Percentiles rank a stretch among this genome's conserved stretches.
These are phyloP conservation scores for Aspergillus taichungensis DNA, from an alignment of 495 filamentous ascomycete species.

Conservation along the genomic window DNA sequence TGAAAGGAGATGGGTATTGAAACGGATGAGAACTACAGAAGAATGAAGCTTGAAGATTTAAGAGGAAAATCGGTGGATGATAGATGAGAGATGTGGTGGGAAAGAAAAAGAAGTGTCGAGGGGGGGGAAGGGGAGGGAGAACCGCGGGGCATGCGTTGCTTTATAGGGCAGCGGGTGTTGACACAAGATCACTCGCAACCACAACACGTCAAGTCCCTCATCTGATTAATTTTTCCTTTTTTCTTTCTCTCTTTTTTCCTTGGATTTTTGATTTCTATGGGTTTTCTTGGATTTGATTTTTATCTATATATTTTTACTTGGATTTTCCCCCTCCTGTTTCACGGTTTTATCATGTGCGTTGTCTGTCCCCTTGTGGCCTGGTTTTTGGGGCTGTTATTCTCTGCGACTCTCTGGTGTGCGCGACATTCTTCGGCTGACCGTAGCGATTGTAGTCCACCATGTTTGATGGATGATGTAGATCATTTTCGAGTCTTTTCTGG, in stretches of 20 bases:
- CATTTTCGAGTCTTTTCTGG: too few species aligned
- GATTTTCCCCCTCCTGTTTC: too few species aligned
- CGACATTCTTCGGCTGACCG: too few species aligned
- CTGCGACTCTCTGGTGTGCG: too few species aligned
- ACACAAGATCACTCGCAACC: constrained; percentile 34
- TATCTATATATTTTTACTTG: neutral
- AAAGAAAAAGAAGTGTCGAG: constrained; percentile 20
- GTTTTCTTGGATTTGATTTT: constrained; percentile 3
- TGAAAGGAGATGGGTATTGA: constrained; percentile 9
- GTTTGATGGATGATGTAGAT: too few species aligned
- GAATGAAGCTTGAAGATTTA: constrained; percentile 8
- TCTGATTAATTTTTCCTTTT: constrained; percentile 5
- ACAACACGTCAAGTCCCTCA: constrained; percentile 16
- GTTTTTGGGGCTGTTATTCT: too few species aligned
- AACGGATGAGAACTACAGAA: constrained; percentile 6
- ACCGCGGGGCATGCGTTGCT: constrained; percentile 42
- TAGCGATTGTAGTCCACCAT: too few species aligned
- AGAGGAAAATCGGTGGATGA: constrained; percentile 7
- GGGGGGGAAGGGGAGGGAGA: constrained; percentile 32
- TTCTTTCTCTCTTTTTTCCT: constrained; percentile 9
- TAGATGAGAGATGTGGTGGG: constrained; percentile 14
- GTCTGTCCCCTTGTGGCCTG: too few species aligned
- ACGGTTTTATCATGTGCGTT: too few species aligned
- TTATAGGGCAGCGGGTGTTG: constrained; percentile 43
- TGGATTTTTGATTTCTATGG: constrained; percentile 6